Evolutionary conservation across 2,329 filamentous ascomycete genomes (phyloP).

Genomic region (Reticulascus tulasneorum): DNA sequence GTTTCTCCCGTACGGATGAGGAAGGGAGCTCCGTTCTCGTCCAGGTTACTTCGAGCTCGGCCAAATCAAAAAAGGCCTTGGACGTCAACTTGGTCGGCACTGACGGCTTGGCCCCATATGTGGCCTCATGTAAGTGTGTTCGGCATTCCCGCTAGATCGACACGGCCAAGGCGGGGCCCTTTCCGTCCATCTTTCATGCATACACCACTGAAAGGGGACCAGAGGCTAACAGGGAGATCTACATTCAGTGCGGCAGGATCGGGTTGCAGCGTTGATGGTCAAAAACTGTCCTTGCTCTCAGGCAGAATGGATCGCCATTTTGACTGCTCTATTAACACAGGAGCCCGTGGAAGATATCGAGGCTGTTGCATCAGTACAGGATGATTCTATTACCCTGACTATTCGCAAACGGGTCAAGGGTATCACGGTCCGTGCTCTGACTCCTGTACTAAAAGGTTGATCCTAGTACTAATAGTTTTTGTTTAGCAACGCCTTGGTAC

Average conservation of each 20-base stretch:
- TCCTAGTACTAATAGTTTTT: conserved; percentile 8
- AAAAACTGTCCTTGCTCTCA: conserved; percentile 51
- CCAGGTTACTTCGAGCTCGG: conserved; percentile 48
- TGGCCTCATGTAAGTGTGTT: conserved; percentile 48
- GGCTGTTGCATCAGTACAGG: conserved; percentile 53
- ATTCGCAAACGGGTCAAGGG: conserved; percentile 63
- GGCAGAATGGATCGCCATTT: conserved; percentile 63
- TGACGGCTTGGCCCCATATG: conserved; percentile 60
- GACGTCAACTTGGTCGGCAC: conserved; percentile 67
- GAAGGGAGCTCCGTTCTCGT: conserved; percentile 55
- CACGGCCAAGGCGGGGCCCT: conserved; percentile 10
- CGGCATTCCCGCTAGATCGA: conserved; percentile 12
- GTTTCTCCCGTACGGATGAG: conserved; percentile 53
- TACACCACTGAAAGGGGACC: conserved; percentile 1
- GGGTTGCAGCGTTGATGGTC: conserved; percentile 47
- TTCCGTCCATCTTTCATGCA: conserved; percentile 16
- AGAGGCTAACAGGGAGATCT: conserved; percentile 5
- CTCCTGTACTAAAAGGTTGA: too few relatives aligned
- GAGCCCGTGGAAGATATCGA: conserved; percentile 52
- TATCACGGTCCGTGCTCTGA: conserved; percentile 55
- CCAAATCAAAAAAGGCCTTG: conserved; percentile 49
- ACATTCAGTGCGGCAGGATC: conserved; percentile 37
- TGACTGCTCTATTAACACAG: conserved; percentile 54
- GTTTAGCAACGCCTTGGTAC: conserved; percentile 64
- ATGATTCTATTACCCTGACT: conserved; percentile 55